Evolutionary conservation across 805 yeast genomes (phyloP), one percentile per base, ranked within the genome.

Genomic region (Wickerhamomyces chaumierensis): DNA sequence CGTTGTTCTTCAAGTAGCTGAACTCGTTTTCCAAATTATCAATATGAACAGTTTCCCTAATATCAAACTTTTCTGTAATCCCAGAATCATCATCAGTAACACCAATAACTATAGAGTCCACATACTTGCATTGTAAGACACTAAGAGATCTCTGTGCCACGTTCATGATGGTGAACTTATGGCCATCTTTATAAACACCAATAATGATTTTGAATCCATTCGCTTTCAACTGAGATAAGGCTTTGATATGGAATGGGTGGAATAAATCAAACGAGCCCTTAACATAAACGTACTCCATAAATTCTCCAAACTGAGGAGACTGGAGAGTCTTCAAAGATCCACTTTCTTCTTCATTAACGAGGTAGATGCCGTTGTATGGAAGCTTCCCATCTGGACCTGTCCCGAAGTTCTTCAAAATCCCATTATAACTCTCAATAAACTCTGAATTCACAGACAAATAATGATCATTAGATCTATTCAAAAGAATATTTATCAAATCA

Each of bases 191-290:
- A 48, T 70, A 74, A 18, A 85, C 54, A 2, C 94, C 95, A 9
- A 80, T 84, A 2, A 83, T 58, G 1, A 85, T 75, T 9, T 59
- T 56, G 2, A 51, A 56, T 14, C 52, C 53, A 4, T 49, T 47
- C 28, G 58, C 57, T 25, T 66, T 54, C 18, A 81, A 69, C 14
- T 63, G 55, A 41, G 70, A 63, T 44, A 90, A 64, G 9, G 80
- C 80, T 47, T 78, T 81, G 41, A 90, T 84, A 56, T 92, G 96
- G 17, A 95, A 96, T 17, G 95, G 87, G 57, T 86, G 87, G 62
- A 92, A 88, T 39, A 92, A 66, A 58, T 92, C 98, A 62, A 88
- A 92, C 1, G 82, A 81, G 12, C 96, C 97, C 46, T 76, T 81
- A 15, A 85, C 69, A 52, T 81, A 85, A 37, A 64, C 15, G 14